A percentile compares a stretch with the other conserved stretches of the same genome.
These are phyloP conservation scores for Hyaloscypha finlandica DNA, from an alignment of 495 filamentous ascomycete species.

Conservation along the genomic window DNA sequence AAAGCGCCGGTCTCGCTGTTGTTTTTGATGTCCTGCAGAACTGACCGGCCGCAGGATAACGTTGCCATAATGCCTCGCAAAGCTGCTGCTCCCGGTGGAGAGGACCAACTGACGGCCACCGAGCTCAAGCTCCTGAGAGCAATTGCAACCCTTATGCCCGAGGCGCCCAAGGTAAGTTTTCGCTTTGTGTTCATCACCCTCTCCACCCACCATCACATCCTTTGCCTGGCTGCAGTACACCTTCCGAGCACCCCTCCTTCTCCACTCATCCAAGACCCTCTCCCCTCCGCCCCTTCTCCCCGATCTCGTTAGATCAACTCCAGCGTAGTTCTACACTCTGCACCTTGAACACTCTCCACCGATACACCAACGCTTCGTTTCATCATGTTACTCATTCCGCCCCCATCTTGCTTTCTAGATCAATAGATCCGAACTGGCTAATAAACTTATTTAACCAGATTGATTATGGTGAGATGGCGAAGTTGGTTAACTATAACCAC, in stretches of 20 bases:
- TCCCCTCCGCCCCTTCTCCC: too few relatives aligned
- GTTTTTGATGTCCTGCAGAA: neutral
- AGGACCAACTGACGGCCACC: neutral
- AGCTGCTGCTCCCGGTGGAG: neutral
- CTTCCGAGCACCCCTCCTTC: too few relatives aligned
- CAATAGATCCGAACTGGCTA: too few relatives aligned
- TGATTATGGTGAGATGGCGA: conserved; percentile 29
- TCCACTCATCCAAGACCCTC: too few relatives aligned
- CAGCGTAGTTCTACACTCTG: too few relatives aligned
- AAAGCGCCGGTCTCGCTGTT: neutral
- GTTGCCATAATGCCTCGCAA: neutral
- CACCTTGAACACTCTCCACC: too few relatives aligned
- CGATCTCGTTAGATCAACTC: too few relatives aligned
- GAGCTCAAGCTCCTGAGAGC: conserved; percentile 12
- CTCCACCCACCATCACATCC: neutral
- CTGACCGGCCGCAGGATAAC: neutral
- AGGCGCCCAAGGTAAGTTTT: conserved; percentile 17
- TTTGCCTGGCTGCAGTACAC: too few relatives aligned
- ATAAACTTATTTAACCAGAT: conserved; percentile 20
- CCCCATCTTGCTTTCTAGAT: too few relatives aligned
- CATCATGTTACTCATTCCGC: too few relatives aligned
- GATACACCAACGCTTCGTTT: neutral
- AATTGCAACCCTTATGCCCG: conserved; percentile 7
- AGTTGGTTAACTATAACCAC: conserved; percentile 18
- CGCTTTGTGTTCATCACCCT: neutral